Evolutionary conservation across 495 filamentous ascomycete genomes (phyloP).

Genomic region (Penicillium dipodomyicola): DNA sequence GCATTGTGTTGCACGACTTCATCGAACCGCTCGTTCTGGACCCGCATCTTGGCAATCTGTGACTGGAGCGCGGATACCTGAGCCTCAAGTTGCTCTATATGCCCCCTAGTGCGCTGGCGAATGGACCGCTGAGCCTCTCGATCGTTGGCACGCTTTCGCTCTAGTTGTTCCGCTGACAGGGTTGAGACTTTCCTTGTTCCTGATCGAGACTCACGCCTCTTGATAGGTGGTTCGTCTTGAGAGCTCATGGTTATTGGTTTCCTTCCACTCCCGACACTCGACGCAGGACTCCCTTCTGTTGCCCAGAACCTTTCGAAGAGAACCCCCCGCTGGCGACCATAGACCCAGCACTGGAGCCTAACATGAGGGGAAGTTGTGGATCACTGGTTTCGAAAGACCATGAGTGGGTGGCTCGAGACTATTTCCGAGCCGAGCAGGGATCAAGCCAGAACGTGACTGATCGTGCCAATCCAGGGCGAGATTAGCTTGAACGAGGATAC

Average conservation of each 20-base stretch:
- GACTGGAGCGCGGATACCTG: conserved; percentile 48
- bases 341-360: conserved; percentile 8
- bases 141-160: conserved; percentile 62
- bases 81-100: conserved; percentile 55
- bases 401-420: conserved; percentile 11
- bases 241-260: conserved; percentile 21
- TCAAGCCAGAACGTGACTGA: conserved; percentile 3
- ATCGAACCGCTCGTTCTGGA: conserved; percentile 47
- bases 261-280: conserved; percentile 8
- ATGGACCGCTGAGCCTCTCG: conserved; percentile 64
- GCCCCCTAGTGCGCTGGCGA: conserved; percentile 57
- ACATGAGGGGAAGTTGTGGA: conserved; percentile 15
- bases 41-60: conserved; percentile 50
- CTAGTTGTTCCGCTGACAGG: conserved; percentile 57
- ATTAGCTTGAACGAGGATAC: not conserved
- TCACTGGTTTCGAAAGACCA: conserved; percentile 3
- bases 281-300: conserved; percentile 4
- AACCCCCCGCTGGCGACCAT: conserved; percentile 21
- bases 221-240: conserved; percentile 17
- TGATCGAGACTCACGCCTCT: conserved; percentile 51
- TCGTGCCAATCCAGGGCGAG: conserved; percentile 9
- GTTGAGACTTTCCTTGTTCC: conserved; percentile 59
- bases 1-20: conserved; percentile 52
- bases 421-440: conserved; percentile 16
- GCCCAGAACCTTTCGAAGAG: conserved; percentile 15